A percentile compares a stretch with the other conserved stretches of the same genome.
Conservation (phyloP, 306 rosid genomes). For the Ziziphus jujuba region DNA sequence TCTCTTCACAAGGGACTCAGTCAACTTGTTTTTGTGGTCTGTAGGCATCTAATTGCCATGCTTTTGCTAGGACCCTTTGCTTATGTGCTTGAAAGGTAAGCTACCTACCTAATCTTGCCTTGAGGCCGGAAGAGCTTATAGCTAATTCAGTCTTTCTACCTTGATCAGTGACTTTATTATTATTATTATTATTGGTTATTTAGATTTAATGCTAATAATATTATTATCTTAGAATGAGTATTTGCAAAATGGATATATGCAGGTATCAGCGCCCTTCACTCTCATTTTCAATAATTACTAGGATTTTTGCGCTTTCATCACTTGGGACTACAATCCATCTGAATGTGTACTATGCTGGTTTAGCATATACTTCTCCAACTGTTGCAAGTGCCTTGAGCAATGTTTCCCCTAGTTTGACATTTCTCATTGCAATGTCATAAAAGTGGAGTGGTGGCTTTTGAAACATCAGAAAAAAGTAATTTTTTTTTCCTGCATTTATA, state of each 20-base stretch:
- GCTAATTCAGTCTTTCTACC: too few species aligned
- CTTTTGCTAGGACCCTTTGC: conserved; percentile 32
- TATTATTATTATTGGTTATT: too few species aligned
- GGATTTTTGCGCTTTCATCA: conserved; percentile 31
- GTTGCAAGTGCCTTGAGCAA: conserved; percentile 40
- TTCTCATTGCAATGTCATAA: conserved; percentile 28
- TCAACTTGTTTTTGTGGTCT: too few species aligned
- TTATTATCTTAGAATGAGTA: too few species aligned
- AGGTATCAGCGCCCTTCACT: conserved; percentile 35
- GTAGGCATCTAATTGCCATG: conserved; percentile 29
- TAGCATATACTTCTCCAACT: conserved; percentile 31
- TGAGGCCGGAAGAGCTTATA: too few species aligned
- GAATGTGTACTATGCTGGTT: conserved; percentile 35
- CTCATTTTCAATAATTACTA: conserved; percentile 13
- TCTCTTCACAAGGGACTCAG: too few species aligned
- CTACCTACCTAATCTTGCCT: too few species aligned
- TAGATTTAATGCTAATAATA: too few species aligned
- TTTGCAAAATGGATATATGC: too few species aligned
- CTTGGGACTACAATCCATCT: conserved; percentile 42
- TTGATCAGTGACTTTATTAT: too few species aligned
- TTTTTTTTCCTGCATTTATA: conserved; percentile 26
- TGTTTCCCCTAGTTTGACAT: conserved; percentile 36
- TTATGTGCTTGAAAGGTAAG: conserved; percentile 29
- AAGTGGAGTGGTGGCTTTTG: too few species aligned
- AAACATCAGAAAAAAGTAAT: too few species aligned